phyloP scores from a whole-genome alignment of 176 grass and related monocot species.

The Eleusine indica region DNA sequence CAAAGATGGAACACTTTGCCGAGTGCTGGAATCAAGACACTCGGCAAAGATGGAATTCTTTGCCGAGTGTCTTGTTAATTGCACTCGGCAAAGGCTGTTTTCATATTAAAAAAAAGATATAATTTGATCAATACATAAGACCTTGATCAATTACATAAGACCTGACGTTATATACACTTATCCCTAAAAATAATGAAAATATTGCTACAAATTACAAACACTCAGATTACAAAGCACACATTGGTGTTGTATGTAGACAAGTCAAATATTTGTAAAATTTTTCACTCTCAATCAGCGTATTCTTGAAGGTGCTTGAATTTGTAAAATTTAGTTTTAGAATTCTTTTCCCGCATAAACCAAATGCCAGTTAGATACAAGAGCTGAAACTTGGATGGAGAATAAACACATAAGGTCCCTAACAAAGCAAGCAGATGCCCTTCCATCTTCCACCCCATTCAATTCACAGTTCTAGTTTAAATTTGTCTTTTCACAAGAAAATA shows the following conservation, averaged over 20 bases:
- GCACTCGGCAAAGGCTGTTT: too few relatives aligned
- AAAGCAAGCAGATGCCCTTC: not conserved
- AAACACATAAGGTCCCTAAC: not conserved
- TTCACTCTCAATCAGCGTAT: not conserved
- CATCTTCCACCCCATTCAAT: not conserved
- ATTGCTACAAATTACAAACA: too few relatives aligned
- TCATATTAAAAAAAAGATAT: too few relatives aligned
- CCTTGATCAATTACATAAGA: too few relatives aligned
- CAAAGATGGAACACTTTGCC: too few relatives aligned
- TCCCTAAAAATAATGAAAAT: too few relatives aligned
- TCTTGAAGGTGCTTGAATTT: not conserved
- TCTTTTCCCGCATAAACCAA: not conserved
- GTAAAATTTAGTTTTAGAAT: not conserved
- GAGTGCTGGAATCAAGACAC: too few relatives aligned
- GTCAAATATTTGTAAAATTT: not conserved
- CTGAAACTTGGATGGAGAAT: not conserved
- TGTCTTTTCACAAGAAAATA: too few relatives aligned
- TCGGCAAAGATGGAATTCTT: too few relatives aligned
- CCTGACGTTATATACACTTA: too few relatives aligned
- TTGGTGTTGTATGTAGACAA: not conserved
- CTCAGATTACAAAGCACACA: not conserved
- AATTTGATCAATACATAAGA: too few relatives aligned
- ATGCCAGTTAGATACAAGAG: conserved; percentile 3
- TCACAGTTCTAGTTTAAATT: not conserved
- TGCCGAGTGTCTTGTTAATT: too few relatives aligned